phyloP scores from a whole-genome alignment of 2,329 filamentous ascomycete species.

The Paecilomyces niveus region DNA sequence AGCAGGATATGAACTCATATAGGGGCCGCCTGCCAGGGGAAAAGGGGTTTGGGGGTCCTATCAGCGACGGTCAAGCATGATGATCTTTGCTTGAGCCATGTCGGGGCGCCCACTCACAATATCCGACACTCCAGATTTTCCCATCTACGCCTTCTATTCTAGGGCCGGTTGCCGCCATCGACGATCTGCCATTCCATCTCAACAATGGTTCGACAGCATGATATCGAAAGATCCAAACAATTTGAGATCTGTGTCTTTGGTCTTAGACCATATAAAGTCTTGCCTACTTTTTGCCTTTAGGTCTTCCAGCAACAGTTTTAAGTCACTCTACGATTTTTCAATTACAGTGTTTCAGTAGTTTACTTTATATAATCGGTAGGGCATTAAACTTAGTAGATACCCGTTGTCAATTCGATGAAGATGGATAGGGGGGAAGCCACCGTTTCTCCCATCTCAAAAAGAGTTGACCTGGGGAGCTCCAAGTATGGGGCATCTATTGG shows the following conservation, averaged over 20 bases:
- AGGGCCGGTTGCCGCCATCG: background rate
- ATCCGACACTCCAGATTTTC: constrained; percentile 2
- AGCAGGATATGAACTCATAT: background rate
- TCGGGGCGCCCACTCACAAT: constrained; percentile 7
- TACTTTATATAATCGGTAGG: too few relatives aligned
- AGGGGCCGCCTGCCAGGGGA: background rate
- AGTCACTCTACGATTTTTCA: too few relatives aligned
- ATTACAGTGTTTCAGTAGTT: too few relatives aligned
- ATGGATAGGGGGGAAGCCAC: background rate
- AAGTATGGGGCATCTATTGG: background rate
- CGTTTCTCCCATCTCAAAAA: background rate
- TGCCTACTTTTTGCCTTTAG: too few relatives aligned
- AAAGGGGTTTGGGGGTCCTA: background rate
- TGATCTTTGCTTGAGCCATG: background rate
- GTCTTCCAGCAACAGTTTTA: too few relatives aligned
- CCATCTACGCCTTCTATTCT: background rate
- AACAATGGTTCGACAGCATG: background rate
- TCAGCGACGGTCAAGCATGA: background rate
- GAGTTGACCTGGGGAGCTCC: background rate
- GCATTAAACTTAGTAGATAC: too few relatives aligned
- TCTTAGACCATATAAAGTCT: background rate
- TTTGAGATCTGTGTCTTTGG: background rate
- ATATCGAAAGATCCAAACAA: background rate
- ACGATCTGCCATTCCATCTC: background rate
- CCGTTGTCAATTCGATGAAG: too few relatives aligned